These are phyloP conservation scores for Panellus pusillus DNA, from an alignment of 768 basidiomycete species.

Conservation along the genomic window DNA sequence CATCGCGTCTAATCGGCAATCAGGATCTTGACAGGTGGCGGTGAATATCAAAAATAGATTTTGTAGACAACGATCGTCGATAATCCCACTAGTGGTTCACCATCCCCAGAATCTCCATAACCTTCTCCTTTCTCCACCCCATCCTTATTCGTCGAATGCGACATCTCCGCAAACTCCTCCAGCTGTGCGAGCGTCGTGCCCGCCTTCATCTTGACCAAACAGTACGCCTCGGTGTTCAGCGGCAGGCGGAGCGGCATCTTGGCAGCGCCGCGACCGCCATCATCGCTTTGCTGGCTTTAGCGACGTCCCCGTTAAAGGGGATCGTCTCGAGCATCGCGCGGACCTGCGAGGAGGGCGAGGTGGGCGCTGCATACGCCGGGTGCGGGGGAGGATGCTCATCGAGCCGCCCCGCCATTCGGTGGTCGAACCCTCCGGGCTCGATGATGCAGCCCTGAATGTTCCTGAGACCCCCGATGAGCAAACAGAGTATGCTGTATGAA, in stretches of 20 bases:
- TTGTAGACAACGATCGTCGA: too few species aligned
- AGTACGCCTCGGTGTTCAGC: constrained; percentile 24
- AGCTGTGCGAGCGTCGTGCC: background rate
- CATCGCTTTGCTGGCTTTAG: constrained; percentile 22
- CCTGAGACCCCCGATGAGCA: constrained; percentile 20
- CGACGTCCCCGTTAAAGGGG: constrained; percentile 16
- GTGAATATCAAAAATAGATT: too few species aligned
- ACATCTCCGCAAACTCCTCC: constrained; percentile 4
- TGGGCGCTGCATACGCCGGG: constrained; percentile 25
- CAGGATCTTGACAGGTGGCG: too few species aligned
- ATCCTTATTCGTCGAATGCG: constrained; percentile 7
- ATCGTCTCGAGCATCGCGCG: constrained; percentile 10
- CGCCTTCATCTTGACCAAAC: constrained; percentile 15
- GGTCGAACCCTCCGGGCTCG: constrained; percentile 27
- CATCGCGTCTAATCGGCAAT: too few species aligned
- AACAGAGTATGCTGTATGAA: background rate
- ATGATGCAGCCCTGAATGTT: constrained; percentile 33
- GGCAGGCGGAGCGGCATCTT: constrained; percentile 27
- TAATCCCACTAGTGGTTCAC: too few species aligned
- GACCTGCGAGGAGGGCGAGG: background rate
- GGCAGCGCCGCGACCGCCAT: constrained; percentile 11
- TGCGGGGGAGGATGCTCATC: constrained; percentile 19
- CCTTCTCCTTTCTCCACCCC: background rate
- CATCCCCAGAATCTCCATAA: background rate
- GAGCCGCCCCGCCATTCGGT: constrained; percentile 22